Conservation (phyloP, 2,329 filamentous ascomycete genomes). For the Fusarium nelsonii region DNA sequence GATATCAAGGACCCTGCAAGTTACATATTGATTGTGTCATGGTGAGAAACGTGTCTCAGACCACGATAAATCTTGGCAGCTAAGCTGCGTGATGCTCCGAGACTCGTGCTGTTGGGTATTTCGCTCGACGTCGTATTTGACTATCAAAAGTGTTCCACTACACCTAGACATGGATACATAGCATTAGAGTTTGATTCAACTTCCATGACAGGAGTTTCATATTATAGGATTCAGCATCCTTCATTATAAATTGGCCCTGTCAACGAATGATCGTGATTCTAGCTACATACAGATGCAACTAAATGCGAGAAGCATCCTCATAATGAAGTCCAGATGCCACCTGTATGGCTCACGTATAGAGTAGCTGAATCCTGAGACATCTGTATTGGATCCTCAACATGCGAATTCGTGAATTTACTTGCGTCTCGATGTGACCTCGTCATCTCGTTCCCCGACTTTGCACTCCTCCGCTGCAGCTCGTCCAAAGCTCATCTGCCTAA, state of each 20-base stretch:
- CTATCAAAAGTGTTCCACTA: conserved; percentile 9
- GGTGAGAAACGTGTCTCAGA: conserved; percentile 15
- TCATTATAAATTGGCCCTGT: neutral
- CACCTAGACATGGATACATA: neutral
- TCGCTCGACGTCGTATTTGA: conserved; percentile 6
- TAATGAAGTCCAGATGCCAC: conserved; percentile 1
- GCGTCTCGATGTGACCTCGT: conserved; percentile 32
- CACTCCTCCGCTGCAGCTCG: conserved; percentile 12
- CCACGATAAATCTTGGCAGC: conserved; percentile 15
- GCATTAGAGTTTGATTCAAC: neutral
- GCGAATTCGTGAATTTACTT: conserved; percentile 18
- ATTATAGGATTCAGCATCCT: neutral
- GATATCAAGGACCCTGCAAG: conserved; percentile 6
- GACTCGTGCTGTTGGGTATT: neutral
- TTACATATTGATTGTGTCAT: conserved; percentile 21
- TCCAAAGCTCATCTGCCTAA: conserved; percentile 21
- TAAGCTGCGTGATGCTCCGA: conserved; percentile 4
- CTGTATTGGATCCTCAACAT: conserved; percentile 2
- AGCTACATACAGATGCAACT: conserved; percentile 8
- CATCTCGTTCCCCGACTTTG: conserved; percentile 18
- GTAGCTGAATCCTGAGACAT: conserved; percentile 17
- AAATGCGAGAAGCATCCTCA: conserved; percentile 5
- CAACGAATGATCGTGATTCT: neutral
- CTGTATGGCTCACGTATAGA: neutral
- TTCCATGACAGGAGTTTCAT: neutral